phyloP scores from a whole-genome alignment of 2,329 filamentous ascomycete species.

The Aspergillus spinulosporus region DNA sequence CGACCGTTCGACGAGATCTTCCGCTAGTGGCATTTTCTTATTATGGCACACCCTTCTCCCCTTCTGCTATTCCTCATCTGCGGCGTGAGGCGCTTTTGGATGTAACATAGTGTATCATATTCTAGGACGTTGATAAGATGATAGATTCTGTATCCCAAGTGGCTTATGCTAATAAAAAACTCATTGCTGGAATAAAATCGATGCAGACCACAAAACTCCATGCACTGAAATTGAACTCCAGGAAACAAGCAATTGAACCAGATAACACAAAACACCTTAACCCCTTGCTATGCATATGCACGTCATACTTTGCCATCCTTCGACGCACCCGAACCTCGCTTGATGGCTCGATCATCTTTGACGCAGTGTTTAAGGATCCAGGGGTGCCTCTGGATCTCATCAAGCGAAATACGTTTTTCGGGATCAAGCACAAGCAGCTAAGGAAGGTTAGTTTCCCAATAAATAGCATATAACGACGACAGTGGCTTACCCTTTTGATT shows the following conservation, averaged over 20 bases:
- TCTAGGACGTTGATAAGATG: slow-evolving; percentile 7
- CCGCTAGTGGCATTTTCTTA: slow-evolving; percentile 46
- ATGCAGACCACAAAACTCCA: slow-evolving; percentile 19
- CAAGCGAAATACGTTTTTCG: slow-evolving; percentile 86
- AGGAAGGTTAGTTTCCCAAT: slow-evolving; percentile 24
- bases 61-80: neutral
- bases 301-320: slow-evolving; percentile 36
- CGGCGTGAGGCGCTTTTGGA: neutral
- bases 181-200: slow-evolving; percentile 4
- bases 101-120: slow-evolving; percentile 20
- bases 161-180: slow-evolving; percentile 4
- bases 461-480: neutral
- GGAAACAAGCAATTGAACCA: slow-evolving; percentile 8
- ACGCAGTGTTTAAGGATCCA: slow-evolving; percentile 97
- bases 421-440: slow-evolving; percentile 88
- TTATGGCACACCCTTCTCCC: neutral
- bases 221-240: neutral
- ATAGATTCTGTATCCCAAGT: neutral
- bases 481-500: slow-evolving; percentile 71
- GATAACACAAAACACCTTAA: slow-evolving; percentile 22
- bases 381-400: slow-evolving; percentile 83
- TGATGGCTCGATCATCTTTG: slow-evolving; percentile 49
- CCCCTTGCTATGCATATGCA: slow-evolving; percentile 22
- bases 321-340: slow-evolving; percentile 44
- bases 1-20: slow-evolving; percentile 97